A percentile compares a stretch with the other conserved stretches of the same genome.
These are phyloP conservation scores for Neoboletus brunneissimus DNA, from an alignment of 768 basidiomycete genomes.

Conservation along the genomic window DNA sequence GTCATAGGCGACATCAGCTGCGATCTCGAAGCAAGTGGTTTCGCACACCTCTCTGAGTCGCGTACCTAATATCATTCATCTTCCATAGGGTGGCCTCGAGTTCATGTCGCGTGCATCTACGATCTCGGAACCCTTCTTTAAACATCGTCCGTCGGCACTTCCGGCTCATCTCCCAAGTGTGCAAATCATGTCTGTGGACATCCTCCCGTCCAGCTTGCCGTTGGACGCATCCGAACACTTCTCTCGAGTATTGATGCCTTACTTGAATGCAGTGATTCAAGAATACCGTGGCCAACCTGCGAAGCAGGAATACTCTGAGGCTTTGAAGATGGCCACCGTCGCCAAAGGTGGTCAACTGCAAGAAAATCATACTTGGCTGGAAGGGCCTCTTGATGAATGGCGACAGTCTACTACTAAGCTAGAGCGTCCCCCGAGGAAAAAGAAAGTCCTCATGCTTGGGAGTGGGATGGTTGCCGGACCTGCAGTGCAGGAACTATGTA, in stretches of 20 bases:
- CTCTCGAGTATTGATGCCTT: constrained; percentile 61
- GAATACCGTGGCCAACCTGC: constrained; percentile 33
- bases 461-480: constrained; percentile 97
- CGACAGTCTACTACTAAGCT: constrained; percentile 15
- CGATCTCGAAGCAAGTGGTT: constrained; percentile 62
- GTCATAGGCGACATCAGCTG: constrained; percentile 88
- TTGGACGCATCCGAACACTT: constrained; percentile 80
- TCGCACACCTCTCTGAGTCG: neutral
- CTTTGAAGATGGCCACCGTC: constrained; percentile 71
- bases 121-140: constrained; percentile 72
- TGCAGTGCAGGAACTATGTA: constrained; percentile 71
- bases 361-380: constrained; percentile 57
- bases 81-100: constrained; percentile 71
- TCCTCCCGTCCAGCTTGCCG: constrained; percentile 82
- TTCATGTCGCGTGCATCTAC: constrained; percentile 79
- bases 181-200: constrained; percentile 88
- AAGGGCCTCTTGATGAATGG: constrained; percentile 47
- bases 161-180: constrained; percentile 50
- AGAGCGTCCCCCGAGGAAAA: constrained; percentile 37
- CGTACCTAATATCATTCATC: neutral
- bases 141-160: constrained; percentile 40
- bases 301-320: constrained; percentile 34
- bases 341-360: constrained; percentile 55
- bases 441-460: constrained; percentile 77
- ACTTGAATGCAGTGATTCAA: constrained; percentile 57